phyloP scores from a whole-genome alignment of 305 asterid genomes.

The Solanum hybrid region DNA sequence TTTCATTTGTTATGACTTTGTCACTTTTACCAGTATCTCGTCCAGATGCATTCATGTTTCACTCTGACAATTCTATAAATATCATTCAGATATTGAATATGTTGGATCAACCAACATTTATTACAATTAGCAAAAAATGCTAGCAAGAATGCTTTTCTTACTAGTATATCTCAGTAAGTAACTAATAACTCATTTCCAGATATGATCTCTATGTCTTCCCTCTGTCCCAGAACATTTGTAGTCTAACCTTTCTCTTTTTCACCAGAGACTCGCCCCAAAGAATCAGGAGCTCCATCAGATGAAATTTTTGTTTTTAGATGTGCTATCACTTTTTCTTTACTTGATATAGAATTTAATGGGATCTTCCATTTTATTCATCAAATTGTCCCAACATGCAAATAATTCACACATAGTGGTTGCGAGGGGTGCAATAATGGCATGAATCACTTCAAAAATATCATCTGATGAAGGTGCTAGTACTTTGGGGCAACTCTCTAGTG shows the following conservation, averaged over 20 bases:
- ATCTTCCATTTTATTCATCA: not conserved
- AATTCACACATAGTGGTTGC: not conserved
- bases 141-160: not conserved
- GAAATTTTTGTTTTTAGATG: not conserved
- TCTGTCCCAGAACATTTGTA: not conserved
- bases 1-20: too few relatives aligned
- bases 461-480: conserved; percentile 1
- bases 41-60: too few relatives aligned
- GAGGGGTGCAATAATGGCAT: not conserved
- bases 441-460: conserved; percentile 13
- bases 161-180: not conserved
- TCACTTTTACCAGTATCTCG: too few relatives aligned
- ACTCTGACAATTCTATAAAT: too few relatives aligned
- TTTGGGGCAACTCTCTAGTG: not conserved
- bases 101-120: not conserved
- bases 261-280: not conserved
- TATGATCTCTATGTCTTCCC: not conserved
- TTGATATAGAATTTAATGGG: not conserved
- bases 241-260: not conserved
- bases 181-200: not conserved
- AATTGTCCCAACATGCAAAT: not conserved
- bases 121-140: not conserved
- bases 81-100: too few relatives aligned
- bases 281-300: not conserved
- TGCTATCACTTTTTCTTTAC: not conserved